These are phyloP conservation scores for Gastrolobium bilobum DNA, from an alignment of 306 rosid species.

Conservation along the genomic window DNA sequence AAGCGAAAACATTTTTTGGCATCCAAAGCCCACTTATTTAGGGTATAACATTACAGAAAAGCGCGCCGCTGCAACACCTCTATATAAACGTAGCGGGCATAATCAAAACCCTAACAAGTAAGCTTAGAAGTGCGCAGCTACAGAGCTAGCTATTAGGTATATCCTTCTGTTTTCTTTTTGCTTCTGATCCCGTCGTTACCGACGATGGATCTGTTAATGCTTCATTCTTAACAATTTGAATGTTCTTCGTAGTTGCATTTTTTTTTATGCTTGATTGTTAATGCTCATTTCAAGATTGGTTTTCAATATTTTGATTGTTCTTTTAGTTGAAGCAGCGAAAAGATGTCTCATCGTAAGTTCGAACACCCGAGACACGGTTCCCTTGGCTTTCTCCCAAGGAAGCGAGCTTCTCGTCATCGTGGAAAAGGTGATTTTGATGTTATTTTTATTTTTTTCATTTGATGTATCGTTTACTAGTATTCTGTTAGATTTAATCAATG, in stretches of 20 bases:
- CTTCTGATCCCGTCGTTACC: neutral
- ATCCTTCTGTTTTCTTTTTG: neutral
- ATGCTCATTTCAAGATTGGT: neutral
- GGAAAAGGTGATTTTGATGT: slow-evolving; percentile 66
- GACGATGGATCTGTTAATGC: neutral
- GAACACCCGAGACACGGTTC: slow-evolving; percentile 96
- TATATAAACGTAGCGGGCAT: neutral
- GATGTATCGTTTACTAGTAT: neutral
- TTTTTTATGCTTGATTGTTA: neutral
- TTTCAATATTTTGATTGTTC: neutral
- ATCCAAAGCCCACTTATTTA: slow-evolving; percentile 12
- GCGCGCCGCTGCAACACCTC: neutral
- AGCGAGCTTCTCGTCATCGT: slow-evolving; percentile 79
- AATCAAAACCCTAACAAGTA: neutral
- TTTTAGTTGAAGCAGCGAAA: slow-evolving; percentile 17
- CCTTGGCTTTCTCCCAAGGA: slow-evolving; percentile 90
- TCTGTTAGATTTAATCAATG: neutral
- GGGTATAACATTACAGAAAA: neutral
- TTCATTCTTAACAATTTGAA: too few relatives aligned
- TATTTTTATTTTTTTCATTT: neutral
- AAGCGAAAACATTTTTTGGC: too few relatives aligned
- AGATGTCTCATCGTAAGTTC: slow-evolving; percentile 86
- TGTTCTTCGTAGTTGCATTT: neutral
- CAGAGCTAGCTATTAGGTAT: too few relatives aligned
- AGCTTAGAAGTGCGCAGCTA: too few relatives aligned